Conservation (phyloP, 202 grass and related monocot genomes). For the Miscanthus sacchariflorus region DNA sequence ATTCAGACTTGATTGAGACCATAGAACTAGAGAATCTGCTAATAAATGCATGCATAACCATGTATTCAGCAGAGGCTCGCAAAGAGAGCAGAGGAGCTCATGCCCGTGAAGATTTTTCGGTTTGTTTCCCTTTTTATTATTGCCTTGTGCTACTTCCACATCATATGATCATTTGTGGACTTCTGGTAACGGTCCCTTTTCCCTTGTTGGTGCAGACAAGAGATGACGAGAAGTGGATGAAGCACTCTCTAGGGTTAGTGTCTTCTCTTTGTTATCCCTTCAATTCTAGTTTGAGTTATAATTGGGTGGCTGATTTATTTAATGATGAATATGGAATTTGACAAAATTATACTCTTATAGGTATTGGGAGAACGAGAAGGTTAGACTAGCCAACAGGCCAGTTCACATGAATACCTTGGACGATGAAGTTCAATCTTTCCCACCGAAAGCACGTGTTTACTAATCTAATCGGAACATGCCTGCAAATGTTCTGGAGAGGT, state of each 20-base stretch:
- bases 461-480: background rate
- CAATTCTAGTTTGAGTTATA: too few species aligned
- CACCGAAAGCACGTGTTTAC: slow-evolving; percentile 74
- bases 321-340: too few species aligned
- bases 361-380: slow-evolving; percentile 77
- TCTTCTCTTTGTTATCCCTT: background rate
- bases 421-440: slow-evolving; percentile 60
- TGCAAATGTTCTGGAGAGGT: background rate
- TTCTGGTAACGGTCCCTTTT: background rate
- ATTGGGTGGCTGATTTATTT: too few species aligned
- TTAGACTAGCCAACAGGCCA: slow-evolving; percentile 63
- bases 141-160: background rate
- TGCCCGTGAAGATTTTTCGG: slow-evolving; percentile 78
- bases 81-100: slow-evolving; percentile 76
- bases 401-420: slow-evolving; percentile 83
- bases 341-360: slow-evolving; percentile 33
- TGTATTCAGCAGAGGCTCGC: slow-evolving; percentile 70
- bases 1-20: slow-evolving; percentile 73
- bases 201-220: slow-evolving; percentile 55
- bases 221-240: slow-evolving; percentile 68
- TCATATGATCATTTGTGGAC: too few species aligned
- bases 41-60: slow-evolving; percentile 72
- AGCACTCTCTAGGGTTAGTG: slow-evolving; percentile 64
- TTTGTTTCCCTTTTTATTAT: slow-evolving; percentile 22
- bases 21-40: slow-evolving; percentile 67